A percentile compares a stretch with the other conserved stretches of the same genome.
These are phyloP conservation scores for Venturia nashicola DNA, from an alignment of 2,329 filamentous ascomycete species.

Conservation along the genomic window DNA sequence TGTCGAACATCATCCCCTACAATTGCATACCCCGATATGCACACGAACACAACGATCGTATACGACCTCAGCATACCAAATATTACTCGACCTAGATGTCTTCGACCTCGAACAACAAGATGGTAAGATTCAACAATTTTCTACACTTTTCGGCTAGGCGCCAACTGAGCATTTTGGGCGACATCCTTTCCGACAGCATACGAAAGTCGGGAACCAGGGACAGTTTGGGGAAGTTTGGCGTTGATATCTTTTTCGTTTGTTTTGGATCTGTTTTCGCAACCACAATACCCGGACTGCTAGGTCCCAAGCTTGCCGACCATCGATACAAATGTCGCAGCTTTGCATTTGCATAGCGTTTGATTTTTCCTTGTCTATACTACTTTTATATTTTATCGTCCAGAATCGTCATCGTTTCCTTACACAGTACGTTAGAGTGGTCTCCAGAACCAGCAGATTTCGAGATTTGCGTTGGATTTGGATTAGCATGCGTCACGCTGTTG, in stretches of 20 bases:
- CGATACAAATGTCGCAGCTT: not conserved
- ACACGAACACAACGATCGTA: no score
- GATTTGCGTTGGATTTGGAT: no score
- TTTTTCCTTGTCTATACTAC: not conserved
- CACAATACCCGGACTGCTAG: slow-evolving; percentile 2
- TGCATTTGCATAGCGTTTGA: slow-evolving; percentile 2
- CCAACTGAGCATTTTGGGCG: not conserved
- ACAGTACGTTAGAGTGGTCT: no score
- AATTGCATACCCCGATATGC: not conserved
- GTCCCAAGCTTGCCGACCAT: not conserved
- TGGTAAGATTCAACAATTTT: not conserved
- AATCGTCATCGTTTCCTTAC: not conserved
- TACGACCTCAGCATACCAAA: not conserved
- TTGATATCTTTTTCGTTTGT: not conserved
- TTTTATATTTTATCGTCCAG: not conserved
- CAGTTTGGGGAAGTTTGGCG: not conserved
- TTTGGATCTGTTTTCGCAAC: not conserved
- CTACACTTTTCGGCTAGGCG: not conserved
- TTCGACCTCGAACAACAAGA: not conserved
- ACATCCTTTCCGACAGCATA: not conserved
- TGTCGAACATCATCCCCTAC: not conserved
- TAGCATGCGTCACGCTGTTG: no score
- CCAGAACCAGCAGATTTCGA: no score
- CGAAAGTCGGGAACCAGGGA: not conserved
- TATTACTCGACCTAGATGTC: not conserved